Evolutionary conservation across 306 rosid genomes (phyloP).

Genomic region (Calophaca sinica): DNA sequence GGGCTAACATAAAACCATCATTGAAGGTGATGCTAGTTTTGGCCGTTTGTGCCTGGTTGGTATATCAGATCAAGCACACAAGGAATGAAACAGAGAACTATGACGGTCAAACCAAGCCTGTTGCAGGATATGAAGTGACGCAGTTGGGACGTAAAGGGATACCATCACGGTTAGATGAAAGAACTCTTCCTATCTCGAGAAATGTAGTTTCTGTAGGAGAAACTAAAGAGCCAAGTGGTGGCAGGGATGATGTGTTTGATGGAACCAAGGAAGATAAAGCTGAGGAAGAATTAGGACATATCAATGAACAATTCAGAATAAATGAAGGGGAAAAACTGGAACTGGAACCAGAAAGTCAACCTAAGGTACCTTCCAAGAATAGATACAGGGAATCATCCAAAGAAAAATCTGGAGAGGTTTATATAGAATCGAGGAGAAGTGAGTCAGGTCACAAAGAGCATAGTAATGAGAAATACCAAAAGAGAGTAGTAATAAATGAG

Average conservation of each 20-base stretch:
- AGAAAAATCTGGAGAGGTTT: conserved; percentile 23
- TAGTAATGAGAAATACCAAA: conserved; percentile 13
- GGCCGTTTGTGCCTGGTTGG: conserved; percentile 54
- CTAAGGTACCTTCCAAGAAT: conserved; percentile 3
- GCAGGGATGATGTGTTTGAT: conserved; percentile 29
- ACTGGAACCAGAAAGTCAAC: conserved; percentile 33
- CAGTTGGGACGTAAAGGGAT: conserved; percentile 51
- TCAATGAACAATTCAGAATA: conserved; percentile 4
- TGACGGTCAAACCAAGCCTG: conserved; percentile 13
- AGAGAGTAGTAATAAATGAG: not conserved
- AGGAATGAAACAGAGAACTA: conserved; percentile 18
- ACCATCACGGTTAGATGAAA: conserved; percentile 19
- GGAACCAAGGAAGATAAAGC: conserved; percentile 22
- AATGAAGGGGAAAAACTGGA: conserved; percentile 33
- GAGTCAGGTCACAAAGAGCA: conserved; percentile 6
- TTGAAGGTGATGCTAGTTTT: conserved; percentile 51
- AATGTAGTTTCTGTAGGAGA: conserved; percentile 37
- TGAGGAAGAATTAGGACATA: conserved; percentile 22
- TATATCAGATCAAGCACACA: conserved; percentile 53
- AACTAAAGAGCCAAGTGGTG: conserved; percentile 6
- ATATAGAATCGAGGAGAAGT: conserved; percentile 3
- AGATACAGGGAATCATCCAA: not conserved
- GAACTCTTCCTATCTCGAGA: conserved; percentile 32
- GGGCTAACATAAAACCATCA: conserved; percentile 46
- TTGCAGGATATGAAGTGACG: conserved; percentile 17